phyloP scores from a whole-genome alignment of 2,329 filamentous ascomycete species.

The Penicillium palitans region DNA sequence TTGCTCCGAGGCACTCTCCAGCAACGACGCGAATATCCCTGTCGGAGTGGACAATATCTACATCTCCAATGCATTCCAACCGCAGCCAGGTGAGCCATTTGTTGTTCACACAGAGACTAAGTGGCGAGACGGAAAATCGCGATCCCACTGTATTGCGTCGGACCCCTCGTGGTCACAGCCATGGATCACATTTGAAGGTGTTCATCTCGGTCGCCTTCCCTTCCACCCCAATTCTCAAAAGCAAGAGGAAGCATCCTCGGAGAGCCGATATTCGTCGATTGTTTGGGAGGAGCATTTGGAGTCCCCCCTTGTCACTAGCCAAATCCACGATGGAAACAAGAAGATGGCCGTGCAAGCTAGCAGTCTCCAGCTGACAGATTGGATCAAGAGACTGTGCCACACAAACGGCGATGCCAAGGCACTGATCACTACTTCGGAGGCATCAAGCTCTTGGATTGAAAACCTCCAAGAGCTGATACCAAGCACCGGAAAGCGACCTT shows the following conservation, averaged over 20 bases:
- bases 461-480: conserved; percentile 3
- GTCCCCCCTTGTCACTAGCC: conserved; percentile 11
- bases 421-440: conserved; percentile 6
- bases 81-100: conserved; percentile 18
- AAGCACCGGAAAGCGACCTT: conserved; percentile 11
- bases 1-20: conserved; percentile 17
- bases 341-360: conserved; percentile 3
- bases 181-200: conserved; percentile 22
- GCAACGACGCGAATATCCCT: conserved; percentile 21
- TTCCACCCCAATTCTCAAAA: conserved; percentile 17
- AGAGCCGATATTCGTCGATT: conserved; percentile 17
- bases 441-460: conserved; percentile 7
- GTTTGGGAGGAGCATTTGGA: conserved; percentile 22
- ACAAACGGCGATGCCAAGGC: conserved; percentile 16
- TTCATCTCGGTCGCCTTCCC: conserved; percentile 23
- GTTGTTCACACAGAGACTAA: conserved; percentile 20
- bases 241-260: conserved; percentile 1
- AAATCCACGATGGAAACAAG: conserved; percentile 2
- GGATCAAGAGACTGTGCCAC: conserved; percentile 20
- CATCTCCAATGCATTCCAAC: conserved; percentile 18
- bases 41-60: conserved; percentile 22
- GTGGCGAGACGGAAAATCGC: conserved; percentile 17
- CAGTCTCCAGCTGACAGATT: conserved; percentile 14
- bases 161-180: conserved; percentile 18
- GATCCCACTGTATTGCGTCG: conserved; percentile 20